A percentile compares a stretch with the other conserved stretches of the same genome.
Evolutionary conservation across 2,329 filamentous ascomycete species (phyloP).

Genomic region (Xylaria polymorpha): DNA sequence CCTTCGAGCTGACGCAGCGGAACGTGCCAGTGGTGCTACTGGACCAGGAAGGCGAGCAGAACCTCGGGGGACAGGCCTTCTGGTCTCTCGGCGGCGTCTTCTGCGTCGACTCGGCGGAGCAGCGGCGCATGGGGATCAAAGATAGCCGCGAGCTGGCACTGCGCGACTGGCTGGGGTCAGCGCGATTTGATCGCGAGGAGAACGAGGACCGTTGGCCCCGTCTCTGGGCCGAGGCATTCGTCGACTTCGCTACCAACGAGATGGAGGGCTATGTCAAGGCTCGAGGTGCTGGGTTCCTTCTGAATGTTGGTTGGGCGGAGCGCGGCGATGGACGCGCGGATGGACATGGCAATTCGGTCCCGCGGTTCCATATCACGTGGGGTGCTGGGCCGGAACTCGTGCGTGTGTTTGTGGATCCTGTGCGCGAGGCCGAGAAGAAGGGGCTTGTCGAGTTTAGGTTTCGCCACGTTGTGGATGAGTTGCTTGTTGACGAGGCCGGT

Average conservation of each 20-base stretch:
- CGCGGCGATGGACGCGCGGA: slow-evolving; percentile 65
- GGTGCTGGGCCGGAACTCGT: slow-evolving; percentile 71
- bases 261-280: slow-evolving; percentile 68
- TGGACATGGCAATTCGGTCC: slow-evolving; percentile 71
- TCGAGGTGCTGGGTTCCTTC: slow-evolving; percentile 63
- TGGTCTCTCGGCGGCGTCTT: slow-evolving; percentile 73
- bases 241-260: slow-evolving; percentile 69
- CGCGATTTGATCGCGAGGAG: slow-evolving; percentile 66
- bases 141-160: slow-evolving; percentile 68
- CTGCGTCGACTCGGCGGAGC: slow-evolving; percentile 66
- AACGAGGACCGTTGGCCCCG: slow-evolving; percentile 68
- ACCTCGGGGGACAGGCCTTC: slow-evolving; percentile 71
- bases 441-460: slow-evolving; percentile 67
- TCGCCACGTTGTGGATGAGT: slow-evolving; percentile 67
- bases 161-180: slow-evolving; percentile 69
- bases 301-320: slow-evolving; percentile 71
- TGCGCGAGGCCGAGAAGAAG: slow-evolving; percentile 62
- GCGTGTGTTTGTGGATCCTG: slow-evolving; percentile 67
- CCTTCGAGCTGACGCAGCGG: slow-evolving; percentile 65
- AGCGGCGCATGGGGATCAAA: slow-evolving; percentile 68
- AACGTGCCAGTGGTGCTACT: slow-evolving; percentile 63
- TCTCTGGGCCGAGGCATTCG: slow-evolving; percentile 72
- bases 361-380: slow-evolving; percentile 72
- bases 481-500: slow-evolving; percentile 65
- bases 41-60: slow-evolving; percentile 68